Evolutionary conservation across 78 protist species (phyloP).

Genomic region (Emiliania huxleyi): DNA sequence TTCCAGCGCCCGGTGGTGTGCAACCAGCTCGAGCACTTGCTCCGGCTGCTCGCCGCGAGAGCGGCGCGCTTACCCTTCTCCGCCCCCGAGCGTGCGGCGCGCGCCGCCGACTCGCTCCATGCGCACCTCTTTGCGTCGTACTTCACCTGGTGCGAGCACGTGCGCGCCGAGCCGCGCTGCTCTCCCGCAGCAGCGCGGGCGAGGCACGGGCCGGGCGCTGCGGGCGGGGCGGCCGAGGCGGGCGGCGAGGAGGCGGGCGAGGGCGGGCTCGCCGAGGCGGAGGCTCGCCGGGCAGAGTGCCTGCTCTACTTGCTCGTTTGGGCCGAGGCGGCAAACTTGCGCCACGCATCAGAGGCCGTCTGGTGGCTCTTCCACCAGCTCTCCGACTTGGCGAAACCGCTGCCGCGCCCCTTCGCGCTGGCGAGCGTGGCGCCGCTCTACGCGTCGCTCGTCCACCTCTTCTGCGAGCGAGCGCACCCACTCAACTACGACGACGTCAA

Average conservation of each 20-base stretch:
- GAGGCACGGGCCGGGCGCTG: too few relatives aligned
- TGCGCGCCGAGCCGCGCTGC: not conserved
- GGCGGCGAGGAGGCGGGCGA: not conserved
- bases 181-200: not conserved
- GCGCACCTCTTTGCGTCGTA: not conserved
- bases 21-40: not conserved
- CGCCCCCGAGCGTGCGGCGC: too few relatives aligned
- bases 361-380: not conserved
- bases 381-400: not conserved
- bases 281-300: not conserved
- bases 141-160: not conserved
- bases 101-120: not conserved
- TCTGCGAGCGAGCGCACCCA: not conserved
- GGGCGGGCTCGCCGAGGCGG: not conserved
- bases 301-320: not conserved
- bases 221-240: too few relatives aligned
- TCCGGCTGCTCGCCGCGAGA: not conserved
- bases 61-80: not conserved
- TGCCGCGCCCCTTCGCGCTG: not conserved
- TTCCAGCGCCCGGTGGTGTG: not conserved
- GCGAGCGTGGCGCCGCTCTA: not conserved
- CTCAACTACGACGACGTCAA: constrained; percentile 17
- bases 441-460: not conserved
- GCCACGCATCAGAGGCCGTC: not conserved
- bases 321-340: not conserved